Evolutionary conservation across 768 basidiomycete genomes (phyloP).

Genomic region (Collybiopsis luxurians): DNA sequence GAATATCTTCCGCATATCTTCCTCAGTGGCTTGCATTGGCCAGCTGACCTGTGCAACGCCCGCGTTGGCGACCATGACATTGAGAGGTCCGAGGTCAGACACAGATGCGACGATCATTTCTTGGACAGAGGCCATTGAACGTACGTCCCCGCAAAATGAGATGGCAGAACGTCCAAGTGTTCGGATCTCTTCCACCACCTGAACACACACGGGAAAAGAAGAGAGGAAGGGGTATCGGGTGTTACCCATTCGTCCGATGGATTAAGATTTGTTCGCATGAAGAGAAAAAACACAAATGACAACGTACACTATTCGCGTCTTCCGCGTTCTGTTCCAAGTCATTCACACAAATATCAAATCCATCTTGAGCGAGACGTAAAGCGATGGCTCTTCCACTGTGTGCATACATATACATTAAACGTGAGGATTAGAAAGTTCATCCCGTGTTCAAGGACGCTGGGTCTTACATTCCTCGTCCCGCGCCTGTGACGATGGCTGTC

Average conservation of each 20-base stretch:
- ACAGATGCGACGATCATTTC: conserved; percentile 9
- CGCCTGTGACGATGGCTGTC: conserved; percentile 11
- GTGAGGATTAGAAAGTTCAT: no score
- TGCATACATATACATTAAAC: background rate
- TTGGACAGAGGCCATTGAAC: conserved; percentile 3
- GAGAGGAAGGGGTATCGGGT: no score
- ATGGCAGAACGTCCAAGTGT: conserved; percentile 1
- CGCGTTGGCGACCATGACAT: conserved; percentile 43
- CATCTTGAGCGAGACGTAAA: conserved; percentile 30
- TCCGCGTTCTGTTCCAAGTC: conserved; percentile 21
- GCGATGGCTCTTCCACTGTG: conserved; percentile 32
- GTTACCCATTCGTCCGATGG: background rate
- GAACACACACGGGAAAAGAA: no score
- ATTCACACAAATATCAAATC: conserved; percentile 32
- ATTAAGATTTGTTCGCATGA: background rate
- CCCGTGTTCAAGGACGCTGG: background rate
- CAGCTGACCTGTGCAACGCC: conserved; percentile 23
- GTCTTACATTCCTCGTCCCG: conserved; percentile 11
- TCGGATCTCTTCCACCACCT: conserved; percentile 12
- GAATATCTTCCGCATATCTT: conserved; percentile 21
- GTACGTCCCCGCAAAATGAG: conserved; percentile 7
- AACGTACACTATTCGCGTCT: conserved; percentile 12
- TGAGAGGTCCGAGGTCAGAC: conserved; percentile 8
- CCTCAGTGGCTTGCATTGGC: conserved; percentile 6
- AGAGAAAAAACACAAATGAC: background rate